Evolutionary conservation across 768 basidiomycete species (phyloP).

Genomic region (Russula compacta): DNA sequence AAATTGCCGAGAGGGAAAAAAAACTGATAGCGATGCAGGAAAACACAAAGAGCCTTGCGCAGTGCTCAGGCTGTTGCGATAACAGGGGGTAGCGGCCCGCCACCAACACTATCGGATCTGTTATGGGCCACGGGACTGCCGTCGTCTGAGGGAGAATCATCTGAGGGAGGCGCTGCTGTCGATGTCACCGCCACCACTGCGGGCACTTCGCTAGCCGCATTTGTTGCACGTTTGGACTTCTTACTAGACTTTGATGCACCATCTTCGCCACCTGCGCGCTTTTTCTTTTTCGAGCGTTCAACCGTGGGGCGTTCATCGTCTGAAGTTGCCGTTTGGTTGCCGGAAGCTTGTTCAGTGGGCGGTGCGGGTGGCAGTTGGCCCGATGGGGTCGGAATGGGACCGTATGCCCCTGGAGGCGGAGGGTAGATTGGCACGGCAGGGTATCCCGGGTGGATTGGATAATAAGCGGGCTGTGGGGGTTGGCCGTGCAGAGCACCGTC

Average conservation of each 20-base stretch:
- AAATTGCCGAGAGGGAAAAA: not conserved
- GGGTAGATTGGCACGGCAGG: conserved; percentile 27
- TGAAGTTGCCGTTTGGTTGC: conserved; percentile 21
- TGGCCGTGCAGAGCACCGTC: conserved; percentile 28
- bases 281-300: conserved; percentile 17
- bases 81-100: conserved; percentile 17
- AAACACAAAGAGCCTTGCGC: not conserved
- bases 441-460: conserved; percentile 32
- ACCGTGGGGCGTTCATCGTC: not conserved
- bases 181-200: not conserved
- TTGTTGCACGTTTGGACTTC: conserved; percentile 26
- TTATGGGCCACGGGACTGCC: conserved; percentile 12
- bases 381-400: conserved; percentile 9
- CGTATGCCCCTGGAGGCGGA: conserved; percentile 22
- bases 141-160: conserved; percentile 7
- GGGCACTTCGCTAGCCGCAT: not conserved
- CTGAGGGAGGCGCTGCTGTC: not conserved
- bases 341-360: conserved; percentile 4
- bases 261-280: conserved; percentile 23
- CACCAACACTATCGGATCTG: not conserved
- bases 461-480: conserved; percentile 32
- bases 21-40: not conserved
- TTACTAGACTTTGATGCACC: conserved; percentile 24
- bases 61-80: conserved; percentile 16
- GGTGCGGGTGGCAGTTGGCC: not conserved